A percentile compares a stretch with the other conserved stretches of the same genome.
Evolutionary conservation across 2,329 filamentous ascomycete species (phyloP).

Genomic region (Zymoseptoria crescenta): DNA sequence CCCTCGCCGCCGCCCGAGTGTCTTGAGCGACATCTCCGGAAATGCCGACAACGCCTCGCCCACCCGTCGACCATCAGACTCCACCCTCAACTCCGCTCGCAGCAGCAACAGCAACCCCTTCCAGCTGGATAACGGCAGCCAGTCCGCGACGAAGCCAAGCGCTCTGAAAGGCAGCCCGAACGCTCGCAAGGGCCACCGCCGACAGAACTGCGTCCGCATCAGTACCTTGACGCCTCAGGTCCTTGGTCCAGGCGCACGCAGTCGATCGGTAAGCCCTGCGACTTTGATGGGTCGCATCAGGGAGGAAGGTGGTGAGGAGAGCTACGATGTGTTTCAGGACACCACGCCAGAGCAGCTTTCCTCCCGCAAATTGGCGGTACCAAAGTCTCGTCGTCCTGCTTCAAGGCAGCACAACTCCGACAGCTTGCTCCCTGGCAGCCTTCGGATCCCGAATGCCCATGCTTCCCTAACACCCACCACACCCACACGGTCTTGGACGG

Average conservation of each 20-base stretch:
- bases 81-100: conserved; percentile 31
- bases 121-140: conserved; percentile 36
- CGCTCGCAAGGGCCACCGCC: conserved; percentile 36
- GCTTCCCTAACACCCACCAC: background rate
- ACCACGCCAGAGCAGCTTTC: background rate
- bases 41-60: conserved; percentile 24
- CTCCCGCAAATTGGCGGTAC: background rate
- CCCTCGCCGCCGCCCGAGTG: conserved; percentile 24
- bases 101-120: conserved; percentile 42
- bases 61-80: conserved; percentile 33
- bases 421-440: background rate
- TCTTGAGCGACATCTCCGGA: conserved; percentile 28
- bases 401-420: background rate
- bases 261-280: conserved; percentile 28
- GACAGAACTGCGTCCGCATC: conserved; percentile 41
- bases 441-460: background rate
- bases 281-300: conserved; percentile 31
- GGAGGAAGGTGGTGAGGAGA: conserved; percentile 26
- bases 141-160: conserved; percentile 32
- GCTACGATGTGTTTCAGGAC: background rate
- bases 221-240: conserved; percentile 36
- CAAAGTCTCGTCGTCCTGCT: background rate
- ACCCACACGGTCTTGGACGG: background rate
- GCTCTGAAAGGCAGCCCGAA: conserved; percentile 39
- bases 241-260: conserved; percentile 30